A percentile compares a stretch with the other conserved stretches of the same genome.
Evolutionary conservation across 1,284 basidiomycete genomes (phyloP).

Genomic region (Pseudozyma tsukubaensis): DNA sequence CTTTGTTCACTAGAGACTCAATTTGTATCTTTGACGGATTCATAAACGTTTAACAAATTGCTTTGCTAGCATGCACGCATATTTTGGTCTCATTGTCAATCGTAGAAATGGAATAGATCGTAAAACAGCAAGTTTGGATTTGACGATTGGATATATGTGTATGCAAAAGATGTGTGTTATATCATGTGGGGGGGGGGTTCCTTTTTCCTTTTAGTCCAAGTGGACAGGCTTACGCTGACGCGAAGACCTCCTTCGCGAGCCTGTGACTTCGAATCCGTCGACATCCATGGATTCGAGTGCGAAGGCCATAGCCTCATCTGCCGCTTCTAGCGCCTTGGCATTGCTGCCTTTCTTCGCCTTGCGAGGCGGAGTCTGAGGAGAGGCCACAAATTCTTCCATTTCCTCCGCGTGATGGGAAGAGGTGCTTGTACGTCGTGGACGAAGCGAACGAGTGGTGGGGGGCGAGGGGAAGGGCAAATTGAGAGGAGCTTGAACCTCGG

Average conservation of each 20-base stretch:
- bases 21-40: too few relatives aligned
- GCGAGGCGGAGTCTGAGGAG: slow-evolving; percentile 21
- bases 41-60: too few relatives aligned
- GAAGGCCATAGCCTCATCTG: neutral
- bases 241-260: slow-evolving; percentile 21
- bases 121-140: neutral
- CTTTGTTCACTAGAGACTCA: slow-evolving; percentile 45
- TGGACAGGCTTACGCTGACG: slow-evolving; percentile 36
- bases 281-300: slow-evolving; percentile 18
- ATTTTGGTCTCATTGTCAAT: too few relatives aligned
- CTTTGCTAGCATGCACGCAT: slow-evolving; percentile 8
- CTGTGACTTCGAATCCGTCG: slow-evolving; percentile 31
- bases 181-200: neutral
- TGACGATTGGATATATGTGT: neutral
- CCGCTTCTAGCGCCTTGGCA: neutral
- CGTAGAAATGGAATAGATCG: neutral
- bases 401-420: slow-evolving; percentile 1
- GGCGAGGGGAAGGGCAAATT: slow-evolving; percentile 4
- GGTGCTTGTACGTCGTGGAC: slow-evolving; percentile 16
- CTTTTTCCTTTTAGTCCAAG: slow-evolving; percentile 15
- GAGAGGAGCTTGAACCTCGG: neutral
- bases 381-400: neutral
- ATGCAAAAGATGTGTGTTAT: neutral
- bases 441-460: slow-evolving; percentile 17
- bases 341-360: slow-evolving; percentile 7